Evolutionary conservation across 1,284 basidiomycete genomes (phyloP), one percentile per base, ranked within the genome.

Genomic region (Puccinia polysora): DNA sequence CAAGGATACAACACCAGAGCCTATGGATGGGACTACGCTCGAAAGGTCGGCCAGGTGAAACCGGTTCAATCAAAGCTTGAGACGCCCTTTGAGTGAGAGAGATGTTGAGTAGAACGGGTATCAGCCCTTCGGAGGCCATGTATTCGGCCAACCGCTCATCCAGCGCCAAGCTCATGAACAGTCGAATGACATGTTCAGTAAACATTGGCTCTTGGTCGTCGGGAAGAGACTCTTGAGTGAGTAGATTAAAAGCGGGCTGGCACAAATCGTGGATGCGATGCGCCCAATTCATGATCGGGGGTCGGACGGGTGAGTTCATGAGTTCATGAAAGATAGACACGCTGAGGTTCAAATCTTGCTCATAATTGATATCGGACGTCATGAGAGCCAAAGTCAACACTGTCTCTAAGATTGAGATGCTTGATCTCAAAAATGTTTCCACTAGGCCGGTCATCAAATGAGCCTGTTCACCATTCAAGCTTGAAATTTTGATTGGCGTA

Each of bases 191-290:
- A 40, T 71, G 58, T 53, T 60, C 58, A 23, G 59, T 58, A 50
- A 71, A 71, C 32, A 40, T 62, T 30, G 68, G 68, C 30, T 71
- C 68, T 63, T 62, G 68, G 14, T 71, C 68, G 36, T 62, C 58
- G 25, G 38, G 47, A 18, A 62, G 47, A 25, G 20, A 23, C 34
- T 52, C 47, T 53, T 71, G 56, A 28, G 47, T 62, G 28, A 71
- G 50, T 23, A 71, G 40, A 45, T 62, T 71, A n/a, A 71, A 71
- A 55, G 68, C 68, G 14, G 68, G 68, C 43, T 71, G 68, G 28
- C 68, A 71, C 12, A 71, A 43, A 36, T 71, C 68, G 62, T 71
- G 68, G 28, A 71, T 71, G 18, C 58, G 56, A 53, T 71, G 68
- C 3, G 58, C 58, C 68, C 68, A 71, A 60, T 71, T 52, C 49